These are phyloP conservation scores for Scedosporium boydii DNA, from an alignment of 2,329 filamentous ascomycete species.

Conservation along the genomic window DNA sequence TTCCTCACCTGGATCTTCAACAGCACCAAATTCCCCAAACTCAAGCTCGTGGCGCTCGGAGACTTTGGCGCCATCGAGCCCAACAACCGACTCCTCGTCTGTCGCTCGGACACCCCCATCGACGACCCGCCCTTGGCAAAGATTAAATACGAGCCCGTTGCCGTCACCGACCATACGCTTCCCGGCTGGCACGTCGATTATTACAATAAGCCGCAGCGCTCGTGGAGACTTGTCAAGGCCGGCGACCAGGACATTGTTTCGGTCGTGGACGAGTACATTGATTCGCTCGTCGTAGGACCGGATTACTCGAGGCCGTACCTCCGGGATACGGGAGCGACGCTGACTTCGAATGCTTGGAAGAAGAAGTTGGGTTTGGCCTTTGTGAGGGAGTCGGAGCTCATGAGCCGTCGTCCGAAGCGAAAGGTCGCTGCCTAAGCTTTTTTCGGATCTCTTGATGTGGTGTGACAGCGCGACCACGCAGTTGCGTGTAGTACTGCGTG, in stretches of 20 bases:
- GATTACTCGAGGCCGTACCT: background rate
- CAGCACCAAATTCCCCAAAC: background rate
- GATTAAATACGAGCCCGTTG: background rate
- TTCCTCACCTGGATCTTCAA: background rate
- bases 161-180: background rate
- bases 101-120: background rate
- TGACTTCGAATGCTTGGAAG: background rate
- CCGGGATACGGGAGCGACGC: background rate
- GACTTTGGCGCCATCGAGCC: conserved; percentile 2
- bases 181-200: background rate
- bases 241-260: background rate
- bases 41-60: conserved; percentile 1
- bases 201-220: background rate
- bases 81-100: background rate
- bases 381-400: background rate
- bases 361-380: background rate
- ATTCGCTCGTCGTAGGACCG: background rate
- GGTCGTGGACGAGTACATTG: background rate
- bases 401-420: background rate
- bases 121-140: background rate
- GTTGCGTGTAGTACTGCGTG: no score
- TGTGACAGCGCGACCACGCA: background rate
- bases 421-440: no score
- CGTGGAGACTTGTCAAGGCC: background rate
- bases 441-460: background rate